Base-by-base conservation (phyloP, 2,329 filamentous ascomycete species). In the Aureobasidium leucospermi region DNA sequence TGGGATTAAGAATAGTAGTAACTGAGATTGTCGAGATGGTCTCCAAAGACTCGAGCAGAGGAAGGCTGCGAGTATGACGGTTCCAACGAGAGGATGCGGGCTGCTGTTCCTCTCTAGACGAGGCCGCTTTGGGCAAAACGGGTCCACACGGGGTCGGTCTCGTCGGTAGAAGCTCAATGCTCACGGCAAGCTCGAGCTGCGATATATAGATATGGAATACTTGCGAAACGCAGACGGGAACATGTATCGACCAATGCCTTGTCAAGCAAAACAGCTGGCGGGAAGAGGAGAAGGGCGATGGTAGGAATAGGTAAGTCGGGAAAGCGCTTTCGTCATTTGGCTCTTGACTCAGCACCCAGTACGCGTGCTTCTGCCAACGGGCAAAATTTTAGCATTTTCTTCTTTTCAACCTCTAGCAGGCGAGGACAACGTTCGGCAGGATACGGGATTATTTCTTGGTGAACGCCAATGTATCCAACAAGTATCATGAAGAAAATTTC, bases 351-450 rank as follows among this genome's bases (percentile, higher is more conserved):
- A 43, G 49, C 34, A 41, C 47, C 32, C 23, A 23, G 9, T 52
- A 41, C 36, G 49, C 36, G 51, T 23, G 23, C 23, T 23, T 38
- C 38, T 15, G 48, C 51, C 39, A 43, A 55, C 36, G 51, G 52
- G 39, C 41, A 36, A 39, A 56, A 56, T 56, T 46, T 56, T 56
- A 45, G 39, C 52, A 56, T 41, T 56, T 56, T 56, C 41, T 55
- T 56, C 41, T 56, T 23, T 23, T 46, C 52, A 45, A 43, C 51
- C 51, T 36, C 32, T 34, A 16, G 47, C 47, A 49, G 47, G 38
- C 51, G 31, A 38, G 28, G 32, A 5, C 15, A 55, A 5, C 16
- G 13, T 34, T 56, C 52, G 52, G 52, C 52, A 38, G 29, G 28
- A 45, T 29, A 56, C 52, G 52, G 52, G 52, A 28, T 23, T 45